Evolutionary conservation across 139 green algal genomes (phyloP).

Genomic region (Coelastrella sp.): DNA sequence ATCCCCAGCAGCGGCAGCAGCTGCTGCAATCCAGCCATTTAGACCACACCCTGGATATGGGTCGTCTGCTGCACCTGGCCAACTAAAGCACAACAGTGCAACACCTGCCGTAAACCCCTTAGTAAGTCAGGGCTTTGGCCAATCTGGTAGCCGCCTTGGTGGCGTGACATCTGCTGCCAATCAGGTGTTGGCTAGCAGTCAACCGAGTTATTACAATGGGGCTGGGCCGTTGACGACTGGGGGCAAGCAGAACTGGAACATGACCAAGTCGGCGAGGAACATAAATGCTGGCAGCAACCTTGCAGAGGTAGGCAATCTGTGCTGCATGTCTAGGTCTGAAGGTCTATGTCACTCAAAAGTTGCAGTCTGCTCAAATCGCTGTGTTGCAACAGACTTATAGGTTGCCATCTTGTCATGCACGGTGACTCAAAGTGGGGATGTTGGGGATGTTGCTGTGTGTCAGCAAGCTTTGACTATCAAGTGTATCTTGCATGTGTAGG

Average conservation of each 20-base stretch:
- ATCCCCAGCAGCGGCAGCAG: neutral
- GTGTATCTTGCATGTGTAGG: neutral
- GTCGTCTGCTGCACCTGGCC: neutral
- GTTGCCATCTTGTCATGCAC: no score
- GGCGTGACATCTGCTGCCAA: constrained; percentile 16
- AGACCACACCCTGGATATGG: no score
- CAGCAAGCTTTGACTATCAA: no score
- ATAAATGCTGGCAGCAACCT: neutral
- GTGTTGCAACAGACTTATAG: no score
- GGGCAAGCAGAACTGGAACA: constrained; percentile 15
- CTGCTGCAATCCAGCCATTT: neutral
- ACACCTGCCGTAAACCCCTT: neutral
- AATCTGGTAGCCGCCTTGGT: neutral
- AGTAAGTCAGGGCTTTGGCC: no score
- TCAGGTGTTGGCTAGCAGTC: neutral
- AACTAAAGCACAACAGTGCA: neutral
- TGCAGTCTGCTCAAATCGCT: no score
- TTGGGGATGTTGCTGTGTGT: no score
- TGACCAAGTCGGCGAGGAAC: neutral
- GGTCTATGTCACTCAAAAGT: no score
- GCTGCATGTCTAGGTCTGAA: no score
- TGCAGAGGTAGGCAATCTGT: neutral
- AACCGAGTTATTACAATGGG: constrained; percentile 28
- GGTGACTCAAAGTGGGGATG: no score
- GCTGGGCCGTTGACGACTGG: constrained; percentile 26